These are phyloP conservation scores for Poronia punctata DNA, from an alignment of 495 filamentous ascomycete genomes.

Conservation along the genomic window DNA sequence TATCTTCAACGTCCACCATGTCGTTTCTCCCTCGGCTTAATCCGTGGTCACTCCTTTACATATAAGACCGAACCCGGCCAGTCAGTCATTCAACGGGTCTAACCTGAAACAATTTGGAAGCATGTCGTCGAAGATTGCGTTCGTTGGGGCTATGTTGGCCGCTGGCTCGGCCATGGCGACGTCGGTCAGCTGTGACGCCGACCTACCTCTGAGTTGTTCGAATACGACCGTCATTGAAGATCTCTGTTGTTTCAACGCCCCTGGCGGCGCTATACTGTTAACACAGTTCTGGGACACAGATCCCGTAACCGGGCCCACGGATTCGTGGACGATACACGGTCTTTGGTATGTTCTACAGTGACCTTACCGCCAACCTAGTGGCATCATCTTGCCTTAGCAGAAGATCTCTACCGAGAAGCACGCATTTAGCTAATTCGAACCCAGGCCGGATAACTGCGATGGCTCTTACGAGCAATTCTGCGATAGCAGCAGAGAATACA, in stretches of 20 bases:
- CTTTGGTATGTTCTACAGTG: constrained; percentile 43
- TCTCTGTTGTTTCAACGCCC: constrained; percentile 72
- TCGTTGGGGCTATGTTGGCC: neutral
- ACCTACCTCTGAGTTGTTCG: constrained; percentile 31
- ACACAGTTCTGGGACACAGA: constrained; percentile 82
- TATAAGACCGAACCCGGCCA: too few relatives aligned
- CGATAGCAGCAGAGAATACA: constrained; percentile 55
- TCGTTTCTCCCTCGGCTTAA: too few relatives aligned
- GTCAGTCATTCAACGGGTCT: too few relatives aligned
- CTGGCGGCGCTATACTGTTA: constrained; percentile 65
- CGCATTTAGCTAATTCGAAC: too few relatives aligned
- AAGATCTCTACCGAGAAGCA: too few relatives aligned
- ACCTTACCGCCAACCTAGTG: neutral
- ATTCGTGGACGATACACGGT: constrained; percentile 80
- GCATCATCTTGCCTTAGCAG: constrained; percentile 5
- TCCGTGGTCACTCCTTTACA: too few relatives aligned
- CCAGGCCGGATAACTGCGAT: constrained; percentile 64
- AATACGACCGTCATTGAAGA: constrained; percentile 35
- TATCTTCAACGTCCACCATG: too few relatives aligned
- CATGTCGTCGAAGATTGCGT: neutral
- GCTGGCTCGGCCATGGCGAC: constrained; percentile 6
- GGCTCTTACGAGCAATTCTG: constrained; percentile 66
- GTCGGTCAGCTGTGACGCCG: constrained; percentile 17
- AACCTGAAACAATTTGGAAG: too few relatives aligned
- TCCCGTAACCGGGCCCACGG: constrained; percentile 60